Conservation (phyloP, 768 basidiomycete genomes). For the Neoboletus brunneissimus region DNA sequence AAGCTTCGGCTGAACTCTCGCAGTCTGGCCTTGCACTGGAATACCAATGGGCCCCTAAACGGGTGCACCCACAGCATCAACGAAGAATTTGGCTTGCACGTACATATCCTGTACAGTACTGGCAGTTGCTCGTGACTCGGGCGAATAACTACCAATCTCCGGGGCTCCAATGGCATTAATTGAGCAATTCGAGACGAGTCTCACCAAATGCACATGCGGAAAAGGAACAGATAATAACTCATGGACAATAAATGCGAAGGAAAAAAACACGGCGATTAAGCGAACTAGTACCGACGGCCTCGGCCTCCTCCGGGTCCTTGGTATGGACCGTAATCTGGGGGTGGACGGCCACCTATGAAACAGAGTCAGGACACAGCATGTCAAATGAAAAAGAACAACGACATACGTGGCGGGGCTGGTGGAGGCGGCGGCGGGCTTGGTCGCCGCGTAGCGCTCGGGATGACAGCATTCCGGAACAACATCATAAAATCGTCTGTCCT, state of each 20-base stretch:
- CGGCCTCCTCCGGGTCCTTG: constrained; percentile 61
- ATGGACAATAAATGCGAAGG: constrained; percentile 11
- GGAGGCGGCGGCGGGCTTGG: constrained; percentile 62
- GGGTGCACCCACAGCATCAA: neutral
- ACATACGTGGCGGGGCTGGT: constrained; percentile 44
- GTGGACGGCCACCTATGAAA: constrained; percentile 60
- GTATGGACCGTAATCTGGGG: constrained; percentile 85
- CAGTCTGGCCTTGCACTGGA: neutral
- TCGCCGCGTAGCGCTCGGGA: constrained; percentile 56
- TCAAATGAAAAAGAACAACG: neutral
- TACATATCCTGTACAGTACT: neutral
- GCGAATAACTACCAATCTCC: neutral
- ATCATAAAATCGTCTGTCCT: constrained; percentile 88
- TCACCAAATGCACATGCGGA: constrained; percentile 2
- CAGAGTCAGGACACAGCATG: constrained; percentile 4
- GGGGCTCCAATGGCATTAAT: neutral
- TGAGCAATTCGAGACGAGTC: neutral
- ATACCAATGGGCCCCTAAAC: neutral
- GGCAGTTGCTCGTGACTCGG: neutral
- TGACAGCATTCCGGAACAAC: constrained; percentile 75
- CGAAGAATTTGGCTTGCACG: neutral
- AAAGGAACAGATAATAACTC: constrained; percentile 13
- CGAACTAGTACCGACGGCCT: constrained; percentile 39
- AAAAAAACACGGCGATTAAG: neutral
- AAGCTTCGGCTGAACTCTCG: neutral